Evolutionary conservation across 1,284 basidiomycete species (phyloP).

Genomic region (Irpex sp.): DNA sequence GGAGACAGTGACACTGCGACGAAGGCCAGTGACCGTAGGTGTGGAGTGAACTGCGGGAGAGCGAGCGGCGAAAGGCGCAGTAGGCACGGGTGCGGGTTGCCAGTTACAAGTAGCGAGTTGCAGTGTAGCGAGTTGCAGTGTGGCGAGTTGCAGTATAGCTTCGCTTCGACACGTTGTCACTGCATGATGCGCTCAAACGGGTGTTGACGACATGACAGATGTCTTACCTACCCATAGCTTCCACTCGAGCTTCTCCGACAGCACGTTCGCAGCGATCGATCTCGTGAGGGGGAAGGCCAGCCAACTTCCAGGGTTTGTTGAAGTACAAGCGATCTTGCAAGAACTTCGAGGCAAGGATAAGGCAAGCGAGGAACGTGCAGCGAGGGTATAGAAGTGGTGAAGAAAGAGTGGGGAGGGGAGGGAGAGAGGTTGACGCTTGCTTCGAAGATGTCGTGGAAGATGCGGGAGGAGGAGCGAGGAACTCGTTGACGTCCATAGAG

Average conservation of each 20-base stretch:
- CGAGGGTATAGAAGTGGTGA: conserved; percentile 85
- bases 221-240: conserved; percentile 79
- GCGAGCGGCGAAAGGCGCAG: conserved; percentile 4
- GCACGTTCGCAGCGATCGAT: conserved; percentile 80
- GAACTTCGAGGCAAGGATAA: conserved; percentile 90
- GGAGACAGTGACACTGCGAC: conserved; percentile 24
- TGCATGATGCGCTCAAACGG: conserved; percentile 8
- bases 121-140: conserved; percentile 15
- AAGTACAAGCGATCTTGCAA: conserved; percentile 91
- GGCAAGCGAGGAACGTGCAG: conserved; percentile 81
- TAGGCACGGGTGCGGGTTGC: conserved; percentile 9
- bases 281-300: conserved; percentile 73
- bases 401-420: conserved; percentile 51
- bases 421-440: conserved; percentile 27
- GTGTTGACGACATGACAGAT: conserved; percentile 13
- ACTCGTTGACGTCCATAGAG: conserved; percentile 5
- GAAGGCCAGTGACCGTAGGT: conserved; percentile 9
- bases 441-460: conserved; percentile 10
- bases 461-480: not conserved
- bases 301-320: conserved; percentile 89
- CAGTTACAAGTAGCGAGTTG: conserved; percentile 17
- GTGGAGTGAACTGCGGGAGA: conserved; percentile 10
- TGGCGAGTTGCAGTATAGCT: conserved; percentile 15
- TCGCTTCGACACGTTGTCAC: conserved; percentile 24
- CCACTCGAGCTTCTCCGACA: conserved; percentile 76